A percentile compares a stretch with the other conserved stretches of the same genome.
Evolutionary conservation across 2,329 filamentous ascomycete species (phyloP).

Genomic region (Fusarium tuaranense): DNA sequence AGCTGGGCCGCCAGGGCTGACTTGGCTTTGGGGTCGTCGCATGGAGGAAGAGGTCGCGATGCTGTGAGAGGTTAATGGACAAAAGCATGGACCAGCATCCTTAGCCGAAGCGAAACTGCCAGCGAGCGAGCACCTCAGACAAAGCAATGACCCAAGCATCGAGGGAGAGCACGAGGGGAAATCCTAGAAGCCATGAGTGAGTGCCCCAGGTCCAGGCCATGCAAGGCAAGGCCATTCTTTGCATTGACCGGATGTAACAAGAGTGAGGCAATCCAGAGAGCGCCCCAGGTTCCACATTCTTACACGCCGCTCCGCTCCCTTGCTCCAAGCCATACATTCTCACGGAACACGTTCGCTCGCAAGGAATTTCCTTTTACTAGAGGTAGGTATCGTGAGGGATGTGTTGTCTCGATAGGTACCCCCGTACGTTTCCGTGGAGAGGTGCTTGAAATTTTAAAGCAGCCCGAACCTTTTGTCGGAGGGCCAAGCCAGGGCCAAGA

Average conservation of each 20-base stretch:
- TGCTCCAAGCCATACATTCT: constrained; percentile 4
- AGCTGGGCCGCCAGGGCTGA: constrained; percentile 39
- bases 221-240: neutral
- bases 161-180: constrained; percentile 24
- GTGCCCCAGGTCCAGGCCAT: neutral
- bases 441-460: constrained; percentile 8
- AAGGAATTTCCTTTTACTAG: constrained; percentile 16
- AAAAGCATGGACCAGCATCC: constrained; percentile 34
- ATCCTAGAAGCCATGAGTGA: constrained; percentile 12
- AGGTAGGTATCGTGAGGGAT: neutral
- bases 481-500: constrained; percentile 24
- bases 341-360: constrained; percentile 18
- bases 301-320: constrained; percentile 14
- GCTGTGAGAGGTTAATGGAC: constrained; percentile 34
- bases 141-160: constrained; percentile 8
- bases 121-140: constrained; percentile 10
- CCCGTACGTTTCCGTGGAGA: neutral
- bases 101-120: constrained; percentile 19
- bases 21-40: constrained; percentile 27
- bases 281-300: constrained; percentile 33
- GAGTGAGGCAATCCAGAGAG: constrained; percentile 31
- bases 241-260: constrained; percentile 29
- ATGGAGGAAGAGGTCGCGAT: constrained; percentile 13
- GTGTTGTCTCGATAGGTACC: neutral
- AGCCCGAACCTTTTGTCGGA: constrained; percentile 10